Evolutionary conservation across 1,284 basidiomycete species (phyloP).

Genomic region (Fomitiporia mediterranea): DNA sequence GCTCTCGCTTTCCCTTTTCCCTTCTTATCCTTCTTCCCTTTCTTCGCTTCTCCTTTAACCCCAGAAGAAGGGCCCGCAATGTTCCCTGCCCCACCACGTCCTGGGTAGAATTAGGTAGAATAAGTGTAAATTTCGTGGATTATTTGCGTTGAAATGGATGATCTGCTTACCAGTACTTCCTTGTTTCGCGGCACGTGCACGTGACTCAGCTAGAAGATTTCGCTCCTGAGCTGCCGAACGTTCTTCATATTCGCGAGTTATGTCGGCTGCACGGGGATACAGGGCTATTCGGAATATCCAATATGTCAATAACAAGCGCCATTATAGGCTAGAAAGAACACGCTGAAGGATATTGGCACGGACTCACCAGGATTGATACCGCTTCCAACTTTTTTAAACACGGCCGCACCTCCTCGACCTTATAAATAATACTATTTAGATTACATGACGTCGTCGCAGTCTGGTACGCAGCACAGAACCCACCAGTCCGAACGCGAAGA

Average conservation of each 20-base stretch:
- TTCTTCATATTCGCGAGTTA: slow-evolving; percentile 1
- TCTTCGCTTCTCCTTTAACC: background rate
- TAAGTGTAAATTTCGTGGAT: too few relatives aligned
- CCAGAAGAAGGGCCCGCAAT: background rate
- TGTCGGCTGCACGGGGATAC: background rate
- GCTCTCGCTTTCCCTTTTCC: background rate
- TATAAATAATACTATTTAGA: too few relatives aligned
- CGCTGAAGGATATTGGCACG: background rate
- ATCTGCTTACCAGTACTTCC: slow-evolving; percentile 5
- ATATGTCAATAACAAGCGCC: too few relatives aligned
- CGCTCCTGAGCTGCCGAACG: background rate
- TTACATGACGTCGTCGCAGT: too few relatives aligned
- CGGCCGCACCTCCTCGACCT: background rate
- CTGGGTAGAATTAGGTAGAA: too few relatives aligned
- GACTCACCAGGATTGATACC: slow-evolving; percentile 2
- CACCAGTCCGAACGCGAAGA: too few relatives aligned
- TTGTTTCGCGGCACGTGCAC: background rate
- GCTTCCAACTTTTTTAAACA: background rate
- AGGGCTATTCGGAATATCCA: background rate
- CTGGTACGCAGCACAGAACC: too few relatives aligned
- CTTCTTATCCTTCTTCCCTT: background rate
- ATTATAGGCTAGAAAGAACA: background rate
- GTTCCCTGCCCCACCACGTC: slow-evolving; percentile 2
- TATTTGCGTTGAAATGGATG: too few relatives aligned
- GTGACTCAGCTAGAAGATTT: background rate